phyloP scores from a whole-genome alignment of 192 early-diverging fungal genomes.

The Entomortierella lignicola region DNA sequence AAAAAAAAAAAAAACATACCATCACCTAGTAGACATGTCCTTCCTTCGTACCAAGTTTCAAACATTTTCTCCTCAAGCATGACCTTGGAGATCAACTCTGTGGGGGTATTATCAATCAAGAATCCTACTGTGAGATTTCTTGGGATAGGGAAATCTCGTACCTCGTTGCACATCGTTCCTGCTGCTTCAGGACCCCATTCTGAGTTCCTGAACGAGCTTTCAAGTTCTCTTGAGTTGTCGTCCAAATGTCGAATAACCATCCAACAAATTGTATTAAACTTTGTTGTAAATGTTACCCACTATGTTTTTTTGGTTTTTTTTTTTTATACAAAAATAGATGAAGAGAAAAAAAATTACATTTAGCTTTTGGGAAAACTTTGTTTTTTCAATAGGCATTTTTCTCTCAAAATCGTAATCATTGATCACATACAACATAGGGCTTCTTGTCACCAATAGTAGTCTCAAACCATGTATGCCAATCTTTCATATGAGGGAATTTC shows the following conservation, averaged over 20 bases:
- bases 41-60: slow-evolving; percentile 25
- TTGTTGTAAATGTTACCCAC: slow-evolving; percentile 32
- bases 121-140: slow-evolving; percentile 7
- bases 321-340: too few species aligned
- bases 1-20: background rate
- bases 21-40: slow-evolving; percentile 25
- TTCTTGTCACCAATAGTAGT: slow-evolving; percentile 20
- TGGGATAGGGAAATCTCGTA: slow-evolving; percentile 27
- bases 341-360: too few species aligned
- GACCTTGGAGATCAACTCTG: slow-evolving; percentile 36
- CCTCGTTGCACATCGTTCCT: slow-evolving; percentile 33
- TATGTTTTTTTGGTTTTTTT: background rate
- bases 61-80: slow-evolving; percentile 45
- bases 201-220: slow-evolving; percentile 18
- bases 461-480: slow-evolving; percentile 15
- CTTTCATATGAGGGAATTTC: slow-evolving; percentile 16
- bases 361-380: too few species aligned
- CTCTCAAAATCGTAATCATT: too few species aligned
- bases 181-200: slow-evolving; percentile 42
- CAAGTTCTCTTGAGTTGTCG: slow-evolving; percentile 6
- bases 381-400: too few species aligned
- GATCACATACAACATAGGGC: slow-evolving; percentile 26
- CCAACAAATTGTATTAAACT: slow-evolving; percentile 27
- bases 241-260: slow-evolving; percentile 30
- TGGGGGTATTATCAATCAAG: slow-evolving; percentile 30